These are phyloP conservation scores for Fusarium tupiense DNA, from an alignment of 2,329 filamentous ascomycete species.

Conservation along the genomic window DNA sequence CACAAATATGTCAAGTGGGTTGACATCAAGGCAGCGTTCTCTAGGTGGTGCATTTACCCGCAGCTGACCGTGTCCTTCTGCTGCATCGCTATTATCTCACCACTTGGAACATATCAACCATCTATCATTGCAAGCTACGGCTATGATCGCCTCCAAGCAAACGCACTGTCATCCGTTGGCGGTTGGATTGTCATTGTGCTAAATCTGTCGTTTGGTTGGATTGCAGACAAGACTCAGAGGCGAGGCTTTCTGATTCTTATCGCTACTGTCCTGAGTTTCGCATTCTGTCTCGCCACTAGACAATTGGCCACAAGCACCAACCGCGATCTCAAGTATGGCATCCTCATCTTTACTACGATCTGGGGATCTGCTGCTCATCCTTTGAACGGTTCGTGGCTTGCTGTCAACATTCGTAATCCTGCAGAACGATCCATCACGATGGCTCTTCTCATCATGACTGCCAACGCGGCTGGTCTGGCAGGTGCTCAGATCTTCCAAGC, in stretches of 20 bases:
- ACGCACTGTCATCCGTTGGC: not conserved
- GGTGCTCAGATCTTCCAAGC: not conserved
- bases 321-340: constrained; percentile 1
- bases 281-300: not conserved
- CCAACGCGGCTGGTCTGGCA: not conserved
- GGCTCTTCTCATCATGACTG: not conserved
- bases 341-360: not conserved
- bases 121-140: constrained; percentile 10
- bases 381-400: not conserved
- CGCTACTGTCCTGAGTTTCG: not conserved
- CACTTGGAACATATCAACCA: constrained; percentile 9
- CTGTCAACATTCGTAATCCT: not conserved
- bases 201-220: not conserved
- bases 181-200: not conserved
- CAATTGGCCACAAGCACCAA: not conserved
- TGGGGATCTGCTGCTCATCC: not conserved
- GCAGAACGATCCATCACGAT: not conserved
- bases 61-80: constrained; percentile 13
- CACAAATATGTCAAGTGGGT: not conserved
- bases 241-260: not conserved
- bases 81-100: constrained; percentile 18
- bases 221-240: not conserved
- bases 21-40: constrained; percentile 12
- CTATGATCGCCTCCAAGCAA: not conserved
- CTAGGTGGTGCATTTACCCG: constrained; percentile 12